These are phyloP conservation scores for Piper longum DNA, from an alignment of 164 flowering plant genomes.

Conservation along the genomic window DNA sequence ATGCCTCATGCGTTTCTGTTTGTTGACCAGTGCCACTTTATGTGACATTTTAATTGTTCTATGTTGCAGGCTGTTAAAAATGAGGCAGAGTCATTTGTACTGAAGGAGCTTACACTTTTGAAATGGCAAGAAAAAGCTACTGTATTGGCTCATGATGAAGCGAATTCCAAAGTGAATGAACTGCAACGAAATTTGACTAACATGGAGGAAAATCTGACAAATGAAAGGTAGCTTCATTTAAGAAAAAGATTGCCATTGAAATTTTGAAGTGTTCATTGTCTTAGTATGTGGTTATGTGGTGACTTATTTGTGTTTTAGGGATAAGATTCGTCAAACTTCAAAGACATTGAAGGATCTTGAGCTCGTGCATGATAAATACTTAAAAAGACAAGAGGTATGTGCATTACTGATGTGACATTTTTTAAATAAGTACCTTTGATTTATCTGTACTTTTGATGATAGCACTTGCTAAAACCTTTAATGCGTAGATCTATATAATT, in stretches of 20 bases:
- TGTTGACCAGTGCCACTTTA: neutral
- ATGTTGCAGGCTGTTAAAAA: slow-evolving; percentile 61
- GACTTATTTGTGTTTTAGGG: slow-evolving; percentile 26
- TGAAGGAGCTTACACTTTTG: slow-evolving; percentile 68
- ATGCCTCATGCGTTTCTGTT: neutral
- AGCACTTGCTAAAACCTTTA: neutral
- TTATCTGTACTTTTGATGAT: too few relatives aligned
- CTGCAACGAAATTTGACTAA: slow-evolving; percentile 39
- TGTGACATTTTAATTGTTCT: neutral
- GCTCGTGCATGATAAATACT: slow-evolving; percentile 47
- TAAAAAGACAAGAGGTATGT: slow-evolving; percentile 69
- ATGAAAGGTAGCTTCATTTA: slow-evolving; percentile 37
- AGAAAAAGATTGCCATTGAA: neutral
- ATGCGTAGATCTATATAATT: too few relatives aligned
- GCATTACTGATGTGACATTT: neutral
- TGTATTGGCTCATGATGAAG: slow-evolving; percentile 62
- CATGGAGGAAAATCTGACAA: slow-evolving; percentile 55
- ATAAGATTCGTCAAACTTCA: slow-evolving; percentile 44
- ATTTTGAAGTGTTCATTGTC: neutral
- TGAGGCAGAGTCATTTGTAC: slow-evolving; percentile 92
- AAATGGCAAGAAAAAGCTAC: slow-evolving; percentile 95
- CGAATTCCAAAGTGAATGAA: slow-evolving; percentile 28
- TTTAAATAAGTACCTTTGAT: neutral
- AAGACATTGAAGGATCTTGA: slow-evolving; percentile 69
- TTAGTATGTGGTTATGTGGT: neutral